These are phyloP conservation scores for Jamesozyma jinghongensis DNA, from an alignment of 805 yeast genomes.

Conservation along the genomic window DNA sequence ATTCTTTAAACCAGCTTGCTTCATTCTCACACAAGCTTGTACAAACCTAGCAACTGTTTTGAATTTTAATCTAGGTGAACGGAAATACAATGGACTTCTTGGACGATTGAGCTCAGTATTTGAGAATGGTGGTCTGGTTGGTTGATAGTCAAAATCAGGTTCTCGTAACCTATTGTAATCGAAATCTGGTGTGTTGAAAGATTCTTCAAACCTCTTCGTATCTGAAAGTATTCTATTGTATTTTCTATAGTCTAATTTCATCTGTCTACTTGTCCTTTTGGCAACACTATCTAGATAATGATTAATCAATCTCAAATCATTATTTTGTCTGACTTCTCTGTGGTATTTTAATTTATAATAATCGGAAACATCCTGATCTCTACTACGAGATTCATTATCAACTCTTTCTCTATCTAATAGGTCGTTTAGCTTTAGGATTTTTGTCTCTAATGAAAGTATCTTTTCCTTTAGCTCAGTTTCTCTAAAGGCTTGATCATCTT, in stretches of 20 bases:
- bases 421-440: background rate
- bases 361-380: conserved; percentile 19
- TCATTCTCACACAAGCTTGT: conserved; percentile 25
- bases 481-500: background rate
- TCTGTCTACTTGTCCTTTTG: conserved; percentile 23
- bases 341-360: conserved; percentile 26
- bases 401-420: conserved; percentile 1
- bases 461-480: conserved; percentile 3
- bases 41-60: conserved; percentile 26
- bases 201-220: conserved; percentile 2
- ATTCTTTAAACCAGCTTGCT: conserved; percentile 15
- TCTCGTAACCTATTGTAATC: background rate
- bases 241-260: conserved; percentile 23
- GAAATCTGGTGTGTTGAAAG: conserved; percentile 1
- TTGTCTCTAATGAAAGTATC: conserved; percentile 1
- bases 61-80: conserved; percentile 13
- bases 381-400: conserved; percentile 3
- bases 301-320: conserved; percentile 26
- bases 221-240: conserved; percentile 17
- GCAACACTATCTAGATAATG: conserved; percentile 27
- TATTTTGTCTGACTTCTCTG: conserved; percentile 26
- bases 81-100: conserved; percentile 1
- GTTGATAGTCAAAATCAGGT: background rate
- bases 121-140: too few relatives aligned
- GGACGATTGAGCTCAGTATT: background rate